phyloP scores from a whole-genome alignment of 163 green algal species.

The Volvox carteri region DNA sequence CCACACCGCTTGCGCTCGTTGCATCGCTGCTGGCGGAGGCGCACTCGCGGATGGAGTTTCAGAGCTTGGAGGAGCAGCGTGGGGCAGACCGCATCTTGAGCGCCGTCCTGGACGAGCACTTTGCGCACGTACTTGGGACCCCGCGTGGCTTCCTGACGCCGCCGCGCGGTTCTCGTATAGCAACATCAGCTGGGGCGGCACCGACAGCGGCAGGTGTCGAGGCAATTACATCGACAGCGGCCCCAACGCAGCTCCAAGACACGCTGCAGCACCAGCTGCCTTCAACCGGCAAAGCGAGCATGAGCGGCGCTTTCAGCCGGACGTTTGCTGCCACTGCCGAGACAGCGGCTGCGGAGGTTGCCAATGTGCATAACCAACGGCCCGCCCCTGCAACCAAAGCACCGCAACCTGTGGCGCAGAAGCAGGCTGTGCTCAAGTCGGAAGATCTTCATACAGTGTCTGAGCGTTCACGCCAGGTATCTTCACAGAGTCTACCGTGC shows the following conservation, averaged over 20 bases:
- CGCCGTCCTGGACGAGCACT: conserved; percentile 55
- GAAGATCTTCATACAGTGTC: not conserved
- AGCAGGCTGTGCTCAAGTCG: not conserved
- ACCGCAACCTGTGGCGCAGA: not conserved
- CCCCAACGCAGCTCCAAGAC: not conserved
- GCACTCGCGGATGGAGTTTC: conserved; percentile 43
- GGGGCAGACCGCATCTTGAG: conserved; percentile 44
- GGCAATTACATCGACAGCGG: not conserved
- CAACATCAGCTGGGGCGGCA: not conserved
- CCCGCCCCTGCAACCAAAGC: not conserved
- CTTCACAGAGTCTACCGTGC: not conserved
- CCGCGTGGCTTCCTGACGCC: conserved; percentile 45
- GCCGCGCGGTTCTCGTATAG: not conserved
- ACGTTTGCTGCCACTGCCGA: not conserved
- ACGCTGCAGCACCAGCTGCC: not conserved
- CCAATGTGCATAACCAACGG: not conserved
- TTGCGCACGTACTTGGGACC: conserved; percentile 38
- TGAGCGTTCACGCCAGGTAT: not conserved
- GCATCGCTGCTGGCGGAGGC: conserved; percentile 39
- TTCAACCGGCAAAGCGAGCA: not conserved
- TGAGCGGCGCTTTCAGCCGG: not conserved
- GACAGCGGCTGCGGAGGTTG: not conserved
- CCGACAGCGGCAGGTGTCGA: not conserved
- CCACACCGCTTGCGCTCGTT: conserved; percentile 15
- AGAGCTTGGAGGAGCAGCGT: conserved; percentile 43